These are phyloP conservation scores for Calonectria naviculata DNA, from an alignment of 2,329 filamentous ascomycete genomes.

Conservation along the genomic window DNA sequence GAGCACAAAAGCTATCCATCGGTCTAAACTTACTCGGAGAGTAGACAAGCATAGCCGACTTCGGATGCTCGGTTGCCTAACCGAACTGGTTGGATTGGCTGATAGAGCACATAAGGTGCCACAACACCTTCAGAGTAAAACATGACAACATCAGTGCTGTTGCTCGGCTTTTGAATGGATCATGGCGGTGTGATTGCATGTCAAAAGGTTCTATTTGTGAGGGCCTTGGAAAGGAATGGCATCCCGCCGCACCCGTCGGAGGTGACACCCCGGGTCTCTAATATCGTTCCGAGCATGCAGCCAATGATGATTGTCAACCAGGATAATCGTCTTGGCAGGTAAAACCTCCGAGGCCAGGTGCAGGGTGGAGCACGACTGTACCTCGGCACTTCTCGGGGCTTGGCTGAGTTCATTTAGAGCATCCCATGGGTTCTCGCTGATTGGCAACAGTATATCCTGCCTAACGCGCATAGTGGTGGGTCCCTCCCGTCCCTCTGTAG, in stretches of 20 bases:
- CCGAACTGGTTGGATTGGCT: too few relatives aligned
- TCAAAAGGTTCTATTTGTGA: not conserved
- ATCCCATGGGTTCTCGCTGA: conserved; percentile 31
- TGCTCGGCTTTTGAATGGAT: too few relatives aligned
- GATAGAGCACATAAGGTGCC: too few relatives aligned
- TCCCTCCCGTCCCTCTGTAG: not conserved
- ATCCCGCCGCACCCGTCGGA: conserved; percentile 50
- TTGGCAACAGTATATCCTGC: conserved; percentile 44
- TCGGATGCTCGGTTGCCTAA: too few relatives aligned
- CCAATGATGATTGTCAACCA: conserved; percentile 50
- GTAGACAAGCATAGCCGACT: too few relatives aligned
- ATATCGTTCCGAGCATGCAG: conserved; percentile 47
- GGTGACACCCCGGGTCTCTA: conserved; percentile 46
- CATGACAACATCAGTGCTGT: too few relatives aligned
- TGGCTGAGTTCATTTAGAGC: conserved; percentile 42
- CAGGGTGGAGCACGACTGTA: conserved; percentile 26
- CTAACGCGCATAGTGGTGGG: conserved; percentile 43
- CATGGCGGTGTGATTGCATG: too few relatives aligned
- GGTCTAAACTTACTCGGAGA: too few relatives aligned
- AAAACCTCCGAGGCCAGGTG: conserved; percentile 42
- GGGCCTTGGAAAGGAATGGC: conserved; percentile 38
- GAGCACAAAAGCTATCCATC: too few relatives aligned
- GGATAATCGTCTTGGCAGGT: conserved; percentile 41
- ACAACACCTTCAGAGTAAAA: too few relatives aligned
- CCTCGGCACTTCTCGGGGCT: conserved; percentile 26